Conservation (phyloP, 306 rosid genomes). For the Cicer yamashitae region DNA sequence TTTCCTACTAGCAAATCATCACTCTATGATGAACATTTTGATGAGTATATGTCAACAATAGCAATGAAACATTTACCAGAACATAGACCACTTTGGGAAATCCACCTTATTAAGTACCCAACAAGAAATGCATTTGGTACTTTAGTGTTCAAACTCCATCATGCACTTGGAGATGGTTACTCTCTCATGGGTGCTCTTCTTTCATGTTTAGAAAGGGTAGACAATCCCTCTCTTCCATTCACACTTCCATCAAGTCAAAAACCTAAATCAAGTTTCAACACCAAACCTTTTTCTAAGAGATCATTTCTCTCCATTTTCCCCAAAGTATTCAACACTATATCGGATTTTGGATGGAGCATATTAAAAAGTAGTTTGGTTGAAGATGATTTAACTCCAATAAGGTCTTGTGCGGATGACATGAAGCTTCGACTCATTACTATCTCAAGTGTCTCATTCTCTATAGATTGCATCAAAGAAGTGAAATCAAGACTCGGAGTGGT, state of each 20-base stretch:
- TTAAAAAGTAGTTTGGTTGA: conserved; percentile 52
- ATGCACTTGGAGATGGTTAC: conserved; percentile 71
- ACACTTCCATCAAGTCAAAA: conserved; percentile 52
- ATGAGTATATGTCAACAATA: conserved; percentile 53
- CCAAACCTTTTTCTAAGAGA: not conserved
- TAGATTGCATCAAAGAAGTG: conserved; percentile 47
- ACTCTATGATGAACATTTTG: conserved; percentile 48
- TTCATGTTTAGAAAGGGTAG: conserved; percentile 58
- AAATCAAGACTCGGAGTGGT: conserved; percentile 62
- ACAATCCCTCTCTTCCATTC: conserved; percentile 56
- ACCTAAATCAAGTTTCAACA: not conserved
- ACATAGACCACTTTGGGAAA: conserved; percentile 61
- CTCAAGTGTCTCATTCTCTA: conserved; percentile 45
- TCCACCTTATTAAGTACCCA: conserved; percentile 60
- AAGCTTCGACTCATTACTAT: conserved; percentile 41
- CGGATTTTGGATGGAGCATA: conserved; percentile 53
- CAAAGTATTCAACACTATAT: conserved; percentile 7
- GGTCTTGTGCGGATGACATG: conserved; percentile 48
- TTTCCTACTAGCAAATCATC: conserved; percentile 43
- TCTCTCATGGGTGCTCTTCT: conserved; percentile 66
- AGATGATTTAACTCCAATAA: conserved; percentile 60
- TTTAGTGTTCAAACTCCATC: conserved; percentile 59
- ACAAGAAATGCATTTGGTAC: conserved; percentile 51
- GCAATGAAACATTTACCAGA: conserved; percentile 46
- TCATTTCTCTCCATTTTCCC: conserved; percentile 35